Evolutionary conservation across 2,329 filamentous ascomycete species (phyloP).

Genomic region (Tympanopsis confertula): DNA sequence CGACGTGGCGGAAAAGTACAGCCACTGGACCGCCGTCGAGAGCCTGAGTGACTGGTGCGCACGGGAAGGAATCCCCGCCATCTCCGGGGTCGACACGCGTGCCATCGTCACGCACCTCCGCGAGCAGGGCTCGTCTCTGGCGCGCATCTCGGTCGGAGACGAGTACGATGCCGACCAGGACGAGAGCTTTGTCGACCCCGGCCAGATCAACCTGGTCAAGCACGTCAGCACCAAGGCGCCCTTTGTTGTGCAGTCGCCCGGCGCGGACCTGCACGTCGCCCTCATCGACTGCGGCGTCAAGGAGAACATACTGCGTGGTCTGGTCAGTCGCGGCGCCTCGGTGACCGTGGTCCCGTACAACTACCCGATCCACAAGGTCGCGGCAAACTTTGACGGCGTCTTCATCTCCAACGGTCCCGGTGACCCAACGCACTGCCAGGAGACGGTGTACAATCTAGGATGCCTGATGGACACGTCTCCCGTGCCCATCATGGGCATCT

Average conservation of each 20-base stretch:
- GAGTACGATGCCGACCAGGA: slow-evolving; percentile 98
- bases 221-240: slow-evolving; percentile 96
- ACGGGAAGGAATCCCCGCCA: slow-evolving; percentile 87
- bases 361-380: slow-evolving; percentile 96
- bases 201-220: slow-evolving; percentile 91
- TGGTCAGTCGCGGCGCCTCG: slow-evolving; percentile 82
- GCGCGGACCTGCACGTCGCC: slow-evolving; percentile 79
- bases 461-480: slow-evolving; percentile 84
- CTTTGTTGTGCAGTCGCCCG: slow-evolving; percentile 80
- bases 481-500: slow-evolving; percentile 94
- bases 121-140: slow-evolving; percentile 91
- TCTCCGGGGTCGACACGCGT: slow-evolving; percentile 92
- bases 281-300: slow-evolving; percentile 98
- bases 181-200: slow-evolving; percentile 87
- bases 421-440: slow-evolving; percentile 91
- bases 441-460: slow-evolving; percentile 83
- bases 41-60: slow-evolving; percentile 88
- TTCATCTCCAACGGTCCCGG: slow-evolving; percentile 99
- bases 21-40: slow-evolving; percentile 97
- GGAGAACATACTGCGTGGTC: slow-evolving; percentile 95
- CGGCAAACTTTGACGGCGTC: slow-evolving; percentile 93
- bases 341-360: slow-evolving; percentile 93
- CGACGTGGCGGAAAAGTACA: slow-evolving; percentile 87
- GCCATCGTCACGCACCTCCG: slow-evolving; percentile 91
- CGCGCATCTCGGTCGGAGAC: slow-evolving; percentile 86